phyloP scores from a whole-genome alignment of 2,329 filamentous ascomycete genomes.

The Pleurostoma richardsiae region DNA sequence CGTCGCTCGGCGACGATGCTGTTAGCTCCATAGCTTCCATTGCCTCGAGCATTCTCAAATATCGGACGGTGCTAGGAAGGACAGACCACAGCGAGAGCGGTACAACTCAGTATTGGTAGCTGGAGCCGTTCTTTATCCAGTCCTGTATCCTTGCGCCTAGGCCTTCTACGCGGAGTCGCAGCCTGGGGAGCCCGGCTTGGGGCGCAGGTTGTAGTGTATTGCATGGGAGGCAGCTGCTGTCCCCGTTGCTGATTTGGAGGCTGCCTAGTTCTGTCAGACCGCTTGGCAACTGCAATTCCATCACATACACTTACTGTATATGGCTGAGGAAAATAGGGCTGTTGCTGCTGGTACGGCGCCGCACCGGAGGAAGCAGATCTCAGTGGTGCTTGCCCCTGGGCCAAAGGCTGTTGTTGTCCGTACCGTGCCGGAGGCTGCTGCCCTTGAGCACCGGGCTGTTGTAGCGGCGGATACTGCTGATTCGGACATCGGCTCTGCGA shows the following conservation, averaged over 20 bases:
- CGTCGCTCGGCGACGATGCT: too few species aligned
- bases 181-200: conserved; percentile 64
- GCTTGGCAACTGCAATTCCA: too few species aligned
- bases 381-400: not conserved
- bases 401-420: not conserved
- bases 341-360: not conserved
- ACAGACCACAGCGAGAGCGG: too few species aligned
- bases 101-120: too few species aligned
- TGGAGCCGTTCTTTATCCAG: too few species aligned
- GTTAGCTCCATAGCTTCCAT: too few species aligned
- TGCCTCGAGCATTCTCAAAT: too few species aligned
- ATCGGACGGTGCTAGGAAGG: too few species aligned
- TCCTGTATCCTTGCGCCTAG: too few species aligned
- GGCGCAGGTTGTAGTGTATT: conserved; percentile 6
- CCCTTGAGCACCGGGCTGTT: not conserved
- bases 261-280: not conserved
- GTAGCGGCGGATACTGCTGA: not conserved
- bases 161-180: conserved; percentile 70
- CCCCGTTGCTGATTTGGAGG: not conserved
- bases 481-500: not conserved
- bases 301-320: not conserved
- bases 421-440: not conserved
- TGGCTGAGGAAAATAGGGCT: not conserved
- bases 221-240: not conserved
- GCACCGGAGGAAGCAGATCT: not conserved